Conservation (phyloP, 2,329 filamentous ascomycete species). For the Xylaria sp. region DNA sequence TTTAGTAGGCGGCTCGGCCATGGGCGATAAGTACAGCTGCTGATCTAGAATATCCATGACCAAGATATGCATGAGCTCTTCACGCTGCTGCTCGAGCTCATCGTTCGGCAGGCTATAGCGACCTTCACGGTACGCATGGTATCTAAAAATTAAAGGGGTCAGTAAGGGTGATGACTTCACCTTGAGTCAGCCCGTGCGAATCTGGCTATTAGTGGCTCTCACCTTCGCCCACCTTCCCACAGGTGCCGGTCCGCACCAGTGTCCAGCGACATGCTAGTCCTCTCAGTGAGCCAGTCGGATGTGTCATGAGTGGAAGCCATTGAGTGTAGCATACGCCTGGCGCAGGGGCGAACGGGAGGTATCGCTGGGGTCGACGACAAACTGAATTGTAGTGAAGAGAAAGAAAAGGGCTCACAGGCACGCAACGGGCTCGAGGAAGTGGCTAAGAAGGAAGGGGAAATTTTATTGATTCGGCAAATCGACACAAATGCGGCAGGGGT, state of each 20-base stretch:
- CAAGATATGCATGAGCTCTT: conserved; percentile 55
- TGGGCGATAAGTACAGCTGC: conserved; percentile 37
- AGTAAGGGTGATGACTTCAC: conserved; percentile 15
- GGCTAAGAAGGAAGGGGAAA: conserved; percentile 26
- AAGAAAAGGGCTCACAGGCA: conserved; percentile 14
- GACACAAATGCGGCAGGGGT: conserved; percentile 25
- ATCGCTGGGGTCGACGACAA: conserved; percentile 15
- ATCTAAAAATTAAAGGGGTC: conserved; percentile 40
- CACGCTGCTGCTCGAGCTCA: conserved; percentile 54
- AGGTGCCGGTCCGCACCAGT: conserved; percentile 27
- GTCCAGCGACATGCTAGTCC: conserved; percentile 31
- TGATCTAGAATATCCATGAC: conserved; percentile 49
- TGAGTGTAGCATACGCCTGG: conserved; percentile 25
- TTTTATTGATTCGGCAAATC: conserved; percentile 32
- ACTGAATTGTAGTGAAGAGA: conserved; percentile 24
- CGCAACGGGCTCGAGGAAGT: not conserved
- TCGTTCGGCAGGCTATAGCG: conserved; percentile 54
- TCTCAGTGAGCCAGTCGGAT: conserved; percentile 32
- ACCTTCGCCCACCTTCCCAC: conserved; percentile 40
- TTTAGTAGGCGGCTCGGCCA: conserved; percentile 35
- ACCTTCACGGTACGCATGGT: conserved; percentile 50
- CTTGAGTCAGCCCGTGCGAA: not conserved
- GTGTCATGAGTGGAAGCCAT: conserved; percentile 33
- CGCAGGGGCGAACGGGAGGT: conserved; percentile 23
- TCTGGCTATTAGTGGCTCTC: conserved; percentile 16